These are phyloP conservation scores for Clathrospora elynae DNA, from an alignment of 2,329 filamentous ascomycete genomes.

Conservation along the genomic window DNA sequence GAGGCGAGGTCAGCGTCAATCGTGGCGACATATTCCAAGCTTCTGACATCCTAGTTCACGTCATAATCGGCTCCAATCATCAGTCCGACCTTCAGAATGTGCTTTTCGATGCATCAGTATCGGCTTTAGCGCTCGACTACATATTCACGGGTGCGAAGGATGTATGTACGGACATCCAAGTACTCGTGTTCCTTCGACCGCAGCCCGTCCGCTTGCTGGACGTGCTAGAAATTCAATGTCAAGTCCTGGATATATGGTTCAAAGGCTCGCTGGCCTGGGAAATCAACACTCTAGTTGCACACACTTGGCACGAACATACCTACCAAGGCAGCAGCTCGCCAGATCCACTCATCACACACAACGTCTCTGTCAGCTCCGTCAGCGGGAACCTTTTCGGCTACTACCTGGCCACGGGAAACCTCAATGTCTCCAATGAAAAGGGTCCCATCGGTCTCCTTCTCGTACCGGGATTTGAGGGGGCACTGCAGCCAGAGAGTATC, in stretches of 20 bases:
- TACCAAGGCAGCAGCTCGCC: slow-evolving; percentile 2
- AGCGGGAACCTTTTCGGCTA: slow-evolving; percentile 14
- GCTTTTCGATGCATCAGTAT: too few relatives aligned
- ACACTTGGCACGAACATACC: slow-evolving; percentile 18
- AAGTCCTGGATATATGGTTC: slow-evolving; percentile 14
- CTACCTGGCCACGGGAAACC: slow-evolving; percentile 15
- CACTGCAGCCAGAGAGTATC: slow-evolving; percentile 15
- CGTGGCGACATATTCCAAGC: too few relatives aligned
- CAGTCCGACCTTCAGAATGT: too few relatives aligned
- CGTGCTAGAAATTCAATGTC: slow-evolving; percentile 14
- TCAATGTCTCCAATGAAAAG: slow-evolving; percentile 16
- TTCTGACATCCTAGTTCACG: too few relatives aligned
- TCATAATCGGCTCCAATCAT: too few relatives aligned
- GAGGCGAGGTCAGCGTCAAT: too few relatives aligned
- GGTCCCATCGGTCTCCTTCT: slow-evolving; percentile 11
- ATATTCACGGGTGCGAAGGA: too few relatives aligned
- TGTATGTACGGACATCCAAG: slow-evolving; percentile 15
- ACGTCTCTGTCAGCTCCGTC: slow-evolving; percentile 17
- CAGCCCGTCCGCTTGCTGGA: slow-evolving; percentile 8
- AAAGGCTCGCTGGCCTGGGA: slow-evolving; percentile 16
- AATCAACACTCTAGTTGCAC: slow-evolving; percentile 18
- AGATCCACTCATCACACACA: slow-evolving; percentile 18
- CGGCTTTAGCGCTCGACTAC: too few relatives aligned
- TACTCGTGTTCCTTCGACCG: slow-evolving; percentile 17
- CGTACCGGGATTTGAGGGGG: slow-evolving; percentile 2